Conservation (phyloP, 2,329 filamentous ascomycete species). For the Sphaceloma murrayae region DNA sequence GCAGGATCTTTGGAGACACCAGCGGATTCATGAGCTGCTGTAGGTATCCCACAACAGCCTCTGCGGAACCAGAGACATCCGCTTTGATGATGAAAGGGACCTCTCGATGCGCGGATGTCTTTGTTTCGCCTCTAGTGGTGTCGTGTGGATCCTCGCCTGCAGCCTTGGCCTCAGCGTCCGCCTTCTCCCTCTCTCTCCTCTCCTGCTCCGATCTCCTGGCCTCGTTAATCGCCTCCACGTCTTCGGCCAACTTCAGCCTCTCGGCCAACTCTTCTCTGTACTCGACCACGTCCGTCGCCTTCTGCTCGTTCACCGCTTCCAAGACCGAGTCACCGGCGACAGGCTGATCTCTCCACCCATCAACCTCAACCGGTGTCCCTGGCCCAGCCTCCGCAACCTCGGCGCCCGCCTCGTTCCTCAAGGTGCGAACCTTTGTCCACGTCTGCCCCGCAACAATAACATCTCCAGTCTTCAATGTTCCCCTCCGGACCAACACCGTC, state of each 20-base stretch:
- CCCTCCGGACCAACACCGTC: constrained; percentile 78
- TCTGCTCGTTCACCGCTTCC: constrained; percentile 68
- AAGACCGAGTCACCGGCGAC: constrained; percentile 79
- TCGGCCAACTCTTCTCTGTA: constrained; percentile 66
- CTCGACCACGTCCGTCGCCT: constrained; percentile 66
- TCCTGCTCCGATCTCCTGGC: constrained; percentile 49
- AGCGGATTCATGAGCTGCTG: constrained; percentile 75
- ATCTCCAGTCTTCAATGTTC: constrained; percentile 72
- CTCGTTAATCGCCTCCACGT: constrained; percentile 71
- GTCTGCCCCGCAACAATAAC: constrained; percentile 79
- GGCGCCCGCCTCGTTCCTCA: constrained; percentile 76
- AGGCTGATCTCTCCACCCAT: constrained; percentile 88
- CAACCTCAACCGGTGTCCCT: constrained; percentile 81
- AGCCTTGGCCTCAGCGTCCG: constrained; percentile 30
- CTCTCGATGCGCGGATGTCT: constrained; percentile 38
- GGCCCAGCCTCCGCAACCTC: constrained; percentile 66
- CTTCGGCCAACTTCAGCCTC: constrained; percentile 52
- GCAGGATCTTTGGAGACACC: constrained; percentile 65
- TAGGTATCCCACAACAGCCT: constrained; percentile 74
- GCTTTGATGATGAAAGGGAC: constrained; percentile 84
- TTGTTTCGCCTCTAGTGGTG: no score
- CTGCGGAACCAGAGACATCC: constrained; percentile 87
- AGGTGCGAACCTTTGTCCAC: constrained; percentile 73
- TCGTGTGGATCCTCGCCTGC: constrained; percentile 26
- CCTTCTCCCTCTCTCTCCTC: constrained; percentile 50